Evolutionary conservation across 208 protist genomes (phyloP), one percentile per base, ranked within the genome.

Genomic region (Trichomonas tenax): DNA sequence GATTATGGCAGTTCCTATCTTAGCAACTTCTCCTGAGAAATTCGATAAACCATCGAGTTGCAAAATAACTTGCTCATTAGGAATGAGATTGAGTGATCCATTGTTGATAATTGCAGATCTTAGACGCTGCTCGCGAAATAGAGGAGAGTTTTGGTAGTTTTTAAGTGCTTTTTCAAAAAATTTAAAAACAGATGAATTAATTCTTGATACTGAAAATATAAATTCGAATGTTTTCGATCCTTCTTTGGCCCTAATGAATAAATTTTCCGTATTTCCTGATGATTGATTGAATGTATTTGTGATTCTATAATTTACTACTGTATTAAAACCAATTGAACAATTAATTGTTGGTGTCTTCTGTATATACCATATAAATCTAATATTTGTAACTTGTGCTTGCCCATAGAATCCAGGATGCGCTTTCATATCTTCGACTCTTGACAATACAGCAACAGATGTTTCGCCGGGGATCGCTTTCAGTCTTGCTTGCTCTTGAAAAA

Each of bases 391-490:
- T 51, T 93, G 86, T 38, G 31, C 17, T 93, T 93, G 86, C 3
- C 86, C 86, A 38, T 36, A n/a, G n/a, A n/a, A n/a, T n/a, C n/a
- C n/a, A n/a, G n/a, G n/a, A n/a, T n/a, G n/a, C n/a, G 86, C 40
- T 93, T 93, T 93, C 17, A 34, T 34, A 93, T 93, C 86, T 93
- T 93, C 86, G 14, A 93, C n/a, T n/a, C n/a, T n/a, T 17, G 44
- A 34, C n/a, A 93, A 48, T 36, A 93, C 17, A 41, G 86, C n/a
- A 93, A 48, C 41, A 10, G 3, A 58, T 3, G 17, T 21, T 51
- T 93, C 86, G 2, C 86, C 86, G 34, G 86, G 86, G 51, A 93
- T 51, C 0, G 26, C 8, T 93, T 9, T 48, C 36, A 93, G 31
- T 44, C 46, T 44, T 6, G n/a, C 15, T 17, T 34, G 44, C 34